A percentile compares a stretch with the other conserved stretches of the same genome.
phyloP scores from a whole-genome alignment of 257 asterid species.

The Henckelia pumila region DNA sequence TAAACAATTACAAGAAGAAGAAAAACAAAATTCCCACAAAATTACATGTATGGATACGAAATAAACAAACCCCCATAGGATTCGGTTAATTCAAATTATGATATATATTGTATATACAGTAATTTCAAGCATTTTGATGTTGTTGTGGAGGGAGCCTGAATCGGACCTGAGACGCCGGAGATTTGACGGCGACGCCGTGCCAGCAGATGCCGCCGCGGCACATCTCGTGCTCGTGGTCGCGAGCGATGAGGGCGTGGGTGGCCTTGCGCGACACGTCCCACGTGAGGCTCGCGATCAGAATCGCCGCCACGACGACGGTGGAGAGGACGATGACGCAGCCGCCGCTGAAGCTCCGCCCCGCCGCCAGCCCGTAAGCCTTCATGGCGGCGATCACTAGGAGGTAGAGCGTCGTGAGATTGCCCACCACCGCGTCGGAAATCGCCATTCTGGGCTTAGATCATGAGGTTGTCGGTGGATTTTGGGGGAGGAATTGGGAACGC shows the following conservation, averaged over 20 bases:
- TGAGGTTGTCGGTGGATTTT: neutral
- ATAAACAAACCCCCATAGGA: neutral
- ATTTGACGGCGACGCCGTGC: constrained; percentile 95
- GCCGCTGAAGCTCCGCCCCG: constrained; percentile 72
- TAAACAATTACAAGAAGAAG: no score
- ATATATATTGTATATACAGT: neutral
- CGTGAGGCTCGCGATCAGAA: constrained; percentile 56
- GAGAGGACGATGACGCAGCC: constrained; percentile 67
- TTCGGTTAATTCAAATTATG: neutral
- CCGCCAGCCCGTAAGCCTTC: constrained; percentile 79
- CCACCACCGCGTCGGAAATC: constrained; percentile 83
- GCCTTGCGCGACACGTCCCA: constrained; percentile 93
- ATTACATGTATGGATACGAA: no score
- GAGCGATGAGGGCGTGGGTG: constrained; percentile 46
- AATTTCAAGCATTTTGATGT: constrained; percentile 31
- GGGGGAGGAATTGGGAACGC: neutral
- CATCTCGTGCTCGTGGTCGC: constrained; percentile 57
- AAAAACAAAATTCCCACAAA: neutral
- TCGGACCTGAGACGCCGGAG: constrained; percentile 90
- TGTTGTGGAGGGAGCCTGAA: constrained; percentile 71
- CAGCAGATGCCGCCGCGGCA: constrained; percentile 97
- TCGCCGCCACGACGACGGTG: constrained; percentile 54
- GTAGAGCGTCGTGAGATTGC: constrained; percentile 68
- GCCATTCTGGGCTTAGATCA: constrained; percentile 40
- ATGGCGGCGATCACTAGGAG: constrained; percentile 57